These are phyloP conservation scores for Zymoseptoria ardabiliae DNA, from an alignment of 2,329 filamentous ascomycete species.

Conservation along the genomic window DNA sequence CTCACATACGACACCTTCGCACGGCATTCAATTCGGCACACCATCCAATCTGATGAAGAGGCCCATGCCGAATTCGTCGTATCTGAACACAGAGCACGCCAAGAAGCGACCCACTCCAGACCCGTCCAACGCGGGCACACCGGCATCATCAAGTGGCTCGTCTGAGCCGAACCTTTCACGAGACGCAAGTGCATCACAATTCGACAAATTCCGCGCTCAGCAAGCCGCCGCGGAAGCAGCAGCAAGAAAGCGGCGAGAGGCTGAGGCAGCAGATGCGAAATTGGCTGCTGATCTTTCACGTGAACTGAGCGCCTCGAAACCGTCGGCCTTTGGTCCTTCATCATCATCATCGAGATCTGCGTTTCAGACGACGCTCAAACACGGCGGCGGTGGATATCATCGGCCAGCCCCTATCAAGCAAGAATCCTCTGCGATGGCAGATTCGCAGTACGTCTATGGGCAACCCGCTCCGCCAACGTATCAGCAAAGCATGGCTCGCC, in stretches of 20 bases:
- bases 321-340: slow-evolving; percentile 5
- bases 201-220: slow-evolving; percentile 8
- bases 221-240: slow-evolving; percentile 9
- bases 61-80: slow-evolving; percentile 8
- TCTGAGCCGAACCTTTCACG: slow-evolving; percentile 13
- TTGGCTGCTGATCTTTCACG: slow-evolving; percentile 25
- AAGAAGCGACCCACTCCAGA: slow-evolving; percentile 27
- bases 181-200: neutral
- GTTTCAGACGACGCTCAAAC: slow-evolving; percentile 26
- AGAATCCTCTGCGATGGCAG: slow-evolving; percentile 4
- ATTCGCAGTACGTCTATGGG: neutral
- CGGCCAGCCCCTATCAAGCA: slow-evolving; percentile 16
- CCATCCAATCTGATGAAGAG: slow-evolving; percentile 17
- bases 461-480: neutral
- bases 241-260: slow-evolving; percentile 9
- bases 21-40: neutral
- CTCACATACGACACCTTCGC: neutral
- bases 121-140: slow-evolving; percentile 19
- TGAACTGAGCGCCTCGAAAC: slow-evolving; percentile 17
- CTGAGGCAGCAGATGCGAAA: slow-evolving; percentile 18
- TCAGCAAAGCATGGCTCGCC: slow-evolving; percentile 6
- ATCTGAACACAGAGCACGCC: slow-evolving; percentile 15
- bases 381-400: slow-evolving; percentile 18
- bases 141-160: slow-evolving; percentile 21
- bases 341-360: slow-evolving; percentile 19